Percentiles rank a stretch among this genome's conserved stretches.
Conservation (phyloP, 139 green algal species). For the Pseudopediastrum boryanum region DNA sequence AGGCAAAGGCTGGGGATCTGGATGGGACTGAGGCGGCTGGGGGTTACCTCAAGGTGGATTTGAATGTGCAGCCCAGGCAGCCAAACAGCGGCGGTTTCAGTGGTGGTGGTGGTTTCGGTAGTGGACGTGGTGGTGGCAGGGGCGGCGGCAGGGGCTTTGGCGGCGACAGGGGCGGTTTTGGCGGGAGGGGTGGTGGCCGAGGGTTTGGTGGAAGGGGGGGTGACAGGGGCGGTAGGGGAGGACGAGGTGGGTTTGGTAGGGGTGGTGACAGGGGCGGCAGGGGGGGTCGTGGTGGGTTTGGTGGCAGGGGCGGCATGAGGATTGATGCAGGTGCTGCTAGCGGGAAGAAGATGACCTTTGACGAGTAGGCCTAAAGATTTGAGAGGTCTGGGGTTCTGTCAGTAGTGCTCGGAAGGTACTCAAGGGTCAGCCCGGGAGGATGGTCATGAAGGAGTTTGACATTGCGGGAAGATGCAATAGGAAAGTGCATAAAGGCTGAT, state of each 20-base stretch:
- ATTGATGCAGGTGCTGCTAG: slow-evolving; percentile 40
- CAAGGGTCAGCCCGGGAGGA: no score
- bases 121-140: slow-evolving; percentile 32
- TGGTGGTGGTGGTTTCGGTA: slow-evolving; percentile 18
- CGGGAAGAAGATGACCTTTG: slow-evolving; percentile 72
- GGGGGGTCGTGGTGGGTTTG: slow-evolving; percentile 24
- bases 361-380: slow-evolving; percentile 51
- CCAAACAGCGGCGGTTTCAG: slow-evolving; percentile 12
- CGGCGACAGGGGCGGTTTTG: slow-evolving; percentile 31
- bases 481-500: no score
- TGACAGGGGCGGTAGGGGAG: slow-evolving; percentile 13
- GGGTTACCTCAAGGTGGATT: slow-evolving; percentile 66
- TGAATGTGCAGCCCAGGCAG: slow-evolving; percentile 47
- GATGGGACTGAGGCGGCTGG: slow-evolving; percentile 60
- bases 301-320: slow-evolving; percentile 47
- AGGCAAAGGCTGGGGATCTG: slow-evolving; percentile 64
- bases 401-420: no score
- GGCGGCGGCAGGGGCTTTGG: slow-evolving; percentile 24
- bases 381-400: no score
- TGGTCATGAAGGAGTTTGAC: no score
- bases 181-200: slow-evolving; percentile 27
- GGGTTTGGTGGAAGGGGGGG: slow-evolving; percentile 25
- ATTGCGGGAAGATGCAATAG: no score
- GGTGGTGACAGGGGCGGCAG: slow-evolving; percentile 36
- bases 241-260: slow-evolving; percentile 2